Evolutionary conservation across 306 rosid species (phyloP).

Genomic region (Dryas alaskensis): DNA sequence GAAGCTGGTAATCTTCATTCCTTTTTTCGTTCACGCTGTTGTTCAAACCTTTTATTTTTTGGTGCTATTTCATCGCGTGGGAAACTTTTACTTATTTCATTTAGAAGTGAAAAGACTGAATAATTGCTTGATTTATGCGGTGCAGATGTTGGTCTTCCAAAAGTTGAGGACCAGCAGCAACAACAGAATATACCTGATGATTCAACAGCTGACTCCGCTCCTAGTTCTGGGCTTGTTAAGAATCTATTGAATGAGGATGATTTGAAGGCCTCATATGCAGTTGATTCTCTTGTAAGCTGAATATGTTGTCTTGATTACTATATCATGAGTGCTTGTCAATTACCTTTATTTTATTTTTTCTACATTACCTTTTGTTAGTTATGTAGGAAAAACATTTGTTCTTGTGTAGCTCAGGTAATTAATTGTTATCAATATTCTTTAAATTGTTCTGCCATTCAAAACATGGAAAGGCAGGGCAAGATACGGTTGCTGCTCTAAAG

Average conservation of each 20-base stretch:
- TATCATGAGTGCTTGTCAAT: slow-evolving; percentile 11
- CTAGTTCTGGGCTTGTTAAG: slow-evolving; percentile 63
- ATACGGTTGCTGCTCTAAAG: neutral
- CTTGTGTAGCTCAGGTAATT: neutral
- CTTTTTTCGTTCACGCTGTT: neutral
- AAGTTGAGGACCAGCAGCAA: slow-evolving; percentile 75
- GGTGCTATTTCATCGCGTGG: neutral
- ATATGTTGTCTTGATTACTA: slow-evolving; percentile 21
- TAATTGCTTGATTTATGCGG: slow-evolving; percentile 18
- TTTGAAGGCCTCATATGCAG: slow-evolving; percentile 57
- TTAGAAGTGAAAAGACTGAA: neutral
- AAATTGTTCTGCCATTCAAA: neutral
- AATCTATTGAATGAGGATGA: slow-evolving; percentile 80
- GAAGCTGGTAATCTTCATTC: slow-evolving; percentile 53
- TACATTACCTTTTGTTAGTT: neutral
- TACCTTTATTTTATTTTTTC: neutral
- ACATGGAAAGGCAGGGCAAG: neutral
- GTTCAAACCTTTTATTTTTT: slow-evolving; percentile 4
- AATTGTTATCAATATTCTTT: neutral
- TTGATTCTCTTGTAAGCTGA: slow-evolving; percentile 63
- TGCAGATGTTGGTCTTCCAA: slow-evolving; percentile 63
- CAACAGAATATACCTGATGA: slow-evolving; percentile 73
- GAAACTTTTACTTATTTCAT: neutral
- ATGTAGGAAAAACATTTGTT: neutral
- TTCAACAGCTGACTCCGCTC: slow-evolving; percentile 48